A percentile compares a stretch with the other conserved stretches of the same genome.
These are phyloP conservation scores for Marasmius fiardii DNA, from an alignment of 1,284 basidiomycete species.

Conservation along the genomic window DNA sequence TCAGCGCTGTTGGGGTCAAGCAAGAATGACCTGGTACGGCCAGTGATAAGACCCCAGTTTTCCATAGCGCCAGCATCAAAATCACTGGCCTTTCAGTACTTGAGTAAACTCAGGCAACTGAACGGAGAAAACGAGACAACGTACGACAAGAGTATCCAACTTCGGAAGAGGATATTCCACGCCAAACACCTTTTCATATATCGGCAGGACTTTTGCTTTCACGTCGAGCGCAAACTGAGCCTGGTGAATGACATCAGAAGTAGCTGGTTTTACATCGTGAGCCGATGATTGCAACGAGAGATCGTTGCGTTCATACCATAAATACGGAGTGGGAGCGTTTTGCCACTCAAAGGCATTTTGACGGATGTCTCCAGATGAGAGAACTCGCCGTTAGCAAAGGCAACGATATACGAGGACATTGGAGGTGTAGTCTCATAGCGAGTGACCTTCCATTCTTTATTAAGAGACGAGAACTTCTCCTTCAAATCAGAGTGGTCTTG, in stretches of 20 bases:
- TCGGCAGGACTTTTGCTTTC: slow-evolving; percentile 80
- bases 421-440: slow-evolving; percentile 61
- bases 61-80: slow-evolving; percentile 96
- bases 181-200: slow-evolving; percentile 94
- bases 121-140: slow-evolving; percentile 20
- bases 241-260: slow-evolving; percentile 81
- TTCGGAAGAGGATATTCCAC: slow-evolving; percentile 93
- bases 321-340: slow-evolving; percentile 66
- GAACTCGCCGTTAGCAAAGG: slow-evolving; percentile 77
- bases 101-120: slow-evolving; percentile 2
- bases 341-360: slow-evolving; percentile 62
- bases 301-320: slow-evolving; percentile 41
- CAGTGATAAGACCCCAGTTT: slow-evolving; percentile 95
- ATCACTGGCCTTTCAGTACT: slow-evolving; percentile 57
- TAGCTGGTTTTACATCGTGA: slow-evolving; percentile 44
- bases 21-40: slow-evolving; percentile 81
- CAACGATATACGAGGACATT: slow-evolving; percentile 81
- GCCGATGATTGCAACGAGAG: neutral
- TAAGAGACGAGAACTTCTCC: slow-evolving; percentile 19
- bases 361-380: slow-evolving; percentile 62
- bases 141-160: slow-evolving; percentile 81
- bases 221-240: slow-evolving; percentile 85
- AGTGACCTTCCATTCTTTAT: slow-evolving; percentile 59
- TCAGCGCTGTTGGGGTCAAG: slow-evolving; percentile 80
- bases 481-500: slow-evolving; percentile 25